These are phyloP conservation scores for Xerocomellus chrysenteron DNA, from an alignment of 768 basidiomycete species.

Conservation along the genomic window DNA sequence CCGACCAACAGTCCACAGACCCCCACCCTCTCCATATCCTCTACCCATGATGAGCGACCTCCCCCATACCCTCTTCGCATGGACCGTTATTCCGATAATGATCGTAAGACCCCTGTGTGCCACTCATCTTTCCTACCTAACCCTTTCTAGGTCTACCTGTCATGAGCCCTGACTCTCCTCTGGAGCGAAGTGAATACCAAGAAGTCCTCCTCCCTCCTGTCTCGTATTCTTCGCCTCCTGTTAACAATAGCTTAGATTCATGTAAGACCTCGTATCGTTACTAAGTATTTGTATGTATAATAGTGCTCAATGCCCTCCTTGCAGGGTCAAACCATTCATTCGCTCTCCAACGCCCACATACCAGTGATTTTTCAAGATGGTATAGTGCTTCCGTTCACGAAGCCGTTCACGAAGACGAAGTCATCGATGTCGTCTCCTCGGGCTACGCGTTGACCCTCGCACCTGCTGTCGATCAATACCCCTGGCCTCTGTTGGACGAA, in stretches of 20 bases:
- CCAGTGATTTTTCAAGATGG: conserved; percentile 27
- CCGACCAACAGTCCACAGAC: conserved; percentile 44
- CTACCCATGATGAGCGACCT: conserved; percentile 39
- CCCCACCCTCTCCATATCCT: conserved; percentile 47
- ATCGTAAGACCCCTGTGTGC: conserved; percentile 20
- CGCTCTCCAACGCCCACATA: conserved; percentile 29
- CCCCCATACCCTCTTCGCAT: conserved; percentile 34
- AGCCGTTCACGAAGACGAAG: conserved; percentile 17
- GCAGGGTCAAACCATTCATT: conserved; percentile 41
- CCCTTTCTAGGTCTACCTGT: conserved; percentile 25
- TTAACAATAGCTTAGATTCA: conserved; percentile 58
- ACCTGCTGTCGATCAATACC: conserved; percentile 8
- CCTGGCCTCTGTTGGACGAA: conserved; percentile 11
- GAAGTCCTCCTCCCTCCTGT: conserved; percentile 33
- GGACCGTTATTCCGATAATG: conserved; percentile 28
- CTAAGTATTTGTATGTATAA: conserved; percentile 65
- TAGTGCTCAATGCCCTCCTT: conserved; percentile 63
- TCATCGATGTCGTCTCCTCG: conserved; percentile 23
- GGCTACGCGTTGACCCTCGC: conserved; percentile 11
- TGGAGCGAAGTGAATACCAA: conserved; percentile 30
- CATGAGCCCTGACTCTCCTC: conserved; percentile 34
- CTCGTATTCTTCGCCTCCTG: conserved; percentile 33
- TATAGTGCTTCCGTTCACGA: conserved; percentile 10
- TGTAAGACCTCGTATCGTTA: conserved; percentile 75
- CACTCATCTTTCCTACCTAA: background rate